phyloP scores from a whole-genome alignment of 768 basidiomycete genomes.

The Peribolospora kevripleyi region DNA sequence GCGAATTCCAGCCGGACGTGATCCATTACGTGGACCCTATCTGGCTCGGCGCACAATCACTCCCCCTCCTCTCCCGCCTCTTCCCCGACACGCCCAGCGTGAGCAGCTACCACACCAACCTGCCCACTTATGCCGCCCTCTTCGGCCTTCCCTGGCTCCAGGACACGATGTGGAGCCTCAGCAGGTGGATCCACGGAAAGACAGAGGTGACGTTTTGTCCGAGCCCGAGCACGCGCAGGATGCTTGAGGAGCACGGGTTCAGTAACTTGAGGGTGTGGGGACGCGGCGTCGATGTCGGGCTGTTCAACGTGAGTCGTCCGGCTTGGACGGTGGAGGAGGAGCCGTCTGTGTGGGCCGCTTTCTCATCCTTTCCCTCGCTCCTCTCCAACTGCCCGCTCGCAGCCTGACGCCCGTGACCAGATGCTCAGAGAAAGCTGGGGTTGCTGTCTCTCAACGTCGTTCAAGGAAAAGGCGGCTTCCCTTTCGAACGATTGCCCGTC shows the following conservation, averaged over 20 bases:
- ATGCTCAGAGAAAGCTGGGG: too few relatives aligned
- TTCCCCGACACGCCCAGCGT: slow-evolving; percentile 16
- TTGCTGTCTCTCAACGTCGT: too few relatives aligned
- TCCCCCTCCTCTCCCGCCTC: slow-evolving; percentile 4
- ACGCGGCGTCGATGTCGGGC: slow-evolving; percentile 21
- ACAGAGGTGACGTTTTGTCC: slow-evolving; percentile 21
- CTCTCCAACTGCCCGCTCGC: too few relatives aligned
- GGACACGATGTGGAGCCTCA: slow-evolving; percentile 21
- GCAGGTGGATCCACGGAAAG: slow-evolving; percentile 12
- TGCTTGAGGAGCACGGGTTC: slow-evolving; percentile 19
- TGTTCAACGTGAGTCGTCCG: slow-evolving; percentile 18
- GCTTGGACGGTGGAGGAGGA: background rate
- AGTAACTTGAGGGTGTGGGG: slow-evolving; percentile 22
- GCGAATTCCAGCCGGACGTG: slow-evolving; percentile 21
- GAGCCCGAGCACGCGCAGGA: slow-evolving; percentile 20
- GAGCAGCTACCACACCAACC: slow-evolving; percentile 23
- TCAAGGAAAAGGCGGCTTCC: background rate
- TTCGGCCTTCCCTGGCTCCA: slow-evolving; percentile 23
- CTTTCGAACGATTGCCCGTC: slow-evolving; percentile 1
- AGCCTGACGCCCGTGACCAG: too few relatives aligned
- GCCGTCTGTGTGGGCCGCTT: too few relatives aligned
- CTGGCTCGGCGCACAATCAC: slow-evolving; percentile 25
- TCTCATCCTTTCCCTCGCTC: too few relatives aligned
- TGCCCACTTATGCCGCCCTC: slow-evolving; percentile 23
- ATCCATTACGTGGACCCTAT: slow-evolving; percentile 26